Evolutionary conservation across 2,329 filamentous ascomycete species (phyloP), one percentile per base, ranked within the genome.

Genomic region (Phoma sp.): DNA sequence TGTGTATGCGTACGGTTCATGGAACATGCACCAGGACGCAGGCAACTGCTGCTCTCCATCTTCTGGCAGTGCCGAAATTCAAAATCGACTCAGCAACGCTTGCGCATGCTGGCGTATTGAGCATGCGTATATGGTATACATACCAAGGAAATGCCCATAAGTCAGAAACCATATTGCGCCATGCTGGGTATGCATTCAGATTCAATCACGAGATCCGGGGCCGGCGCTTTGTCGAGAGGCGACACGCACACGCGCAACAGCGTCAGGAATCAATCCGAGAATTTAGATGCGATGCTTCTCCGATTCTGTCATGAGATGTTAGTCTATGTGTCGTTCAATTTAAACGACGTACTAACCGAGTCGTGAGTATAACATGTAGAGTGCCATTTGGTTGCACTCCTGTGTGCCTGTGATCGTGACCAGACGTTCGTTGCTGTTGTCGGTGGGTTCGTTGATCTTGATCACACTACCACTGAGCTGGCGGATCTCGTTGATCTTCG

Each of bases 371-470:
- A 99, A 86, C 93, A 99, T 97, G 80, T 98, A 99, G 51, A 99
- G 80, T n/a, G 95, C 95, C 93, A 99, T 98, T 72, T 96, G 91
- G 80, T 99, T 99, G 82, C 92, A 97, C 78, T 99, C 95, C 69
- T 96, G 92, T 6, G 95, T 98, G 62, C 95, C 95, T 2, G 95
- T 97, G 67, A 99, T 96, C 15, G 95, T 99, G 54, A 99, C 95
- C 56, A 99, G 82, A 60, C 95, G 89, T 81, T 99, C 95, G 72
- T 98, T 99, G 83, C 92, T 98, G 79, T 96, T 98, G 77, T 98
- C 95, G 76, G 97, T 95, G 1, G 95, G 95, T 76, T 99, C 95
- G 75, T 99, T 98, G 83, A 99, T 99, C 83, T 99, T 99, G 77
- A 99, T 98, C 41, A 99, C 93, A 79, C 94, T 98, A 66, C 94